These are phyloP conservation scores for Primulina tabacum DNA, from an alignment of 257 asterid genomes.

Conservation along the genomic window DNA sequence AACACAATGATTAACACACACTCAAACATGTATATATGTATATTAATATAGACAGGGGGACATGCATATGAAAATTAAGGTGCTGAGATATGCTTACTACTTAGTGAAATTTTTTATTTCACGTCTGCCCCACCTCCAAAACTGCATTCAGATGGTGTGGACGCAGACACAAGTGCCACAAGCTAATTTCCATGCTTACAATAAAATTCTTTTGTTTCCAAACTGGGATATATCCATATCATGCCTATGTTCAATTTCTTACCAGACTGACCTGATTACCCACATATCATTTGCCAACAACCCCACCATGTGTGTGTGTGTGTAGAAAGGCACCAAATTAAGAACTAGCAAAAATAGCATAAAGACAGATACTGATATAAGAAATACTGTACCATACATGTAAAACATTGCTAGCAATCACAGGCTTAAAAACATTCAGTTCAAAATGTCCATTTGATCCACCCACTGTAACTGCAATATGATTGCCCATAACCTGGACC, in stretches of 20 bases:
- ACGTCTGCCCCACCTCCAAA: not conserved
- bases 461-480: conserved; percentile 85
- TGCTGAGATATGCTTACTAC: not conserved
- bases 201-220: too few relatives aligned
- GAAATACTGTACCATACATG: conserved; percentile 52
- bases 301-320: too few relatives aligned
- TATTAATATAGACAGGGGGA: not conserved
- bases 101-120: not conserved
- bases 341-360: not conserved
- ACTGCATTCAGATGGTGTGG: not conserved
- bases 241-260: too few relatives aligned
- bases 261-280: too few relatives aligned
- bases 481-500: conserved; percentile 86
- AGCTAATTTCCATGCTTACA: too few relatives aligned
- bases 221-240: too few relatives aligned
- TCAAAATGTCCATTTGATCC: conserved; percentile 97
- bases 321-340: not conserved
- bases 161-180: not conserved
- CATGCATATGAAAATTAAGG: not conserved
- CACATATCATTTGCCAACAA: too few relatives aligned
- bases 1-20: not conserved
- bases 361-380: not conserved
- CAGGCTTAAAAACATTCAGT: conserved; percentile 89
- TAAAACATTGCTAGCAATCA: conserved; percentile 83
- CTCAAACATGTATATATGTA: not conserved